Base-by-base conservation (phyloP, 352 stramenopile genomes). In the Globisporangium radiosum region DNA sequence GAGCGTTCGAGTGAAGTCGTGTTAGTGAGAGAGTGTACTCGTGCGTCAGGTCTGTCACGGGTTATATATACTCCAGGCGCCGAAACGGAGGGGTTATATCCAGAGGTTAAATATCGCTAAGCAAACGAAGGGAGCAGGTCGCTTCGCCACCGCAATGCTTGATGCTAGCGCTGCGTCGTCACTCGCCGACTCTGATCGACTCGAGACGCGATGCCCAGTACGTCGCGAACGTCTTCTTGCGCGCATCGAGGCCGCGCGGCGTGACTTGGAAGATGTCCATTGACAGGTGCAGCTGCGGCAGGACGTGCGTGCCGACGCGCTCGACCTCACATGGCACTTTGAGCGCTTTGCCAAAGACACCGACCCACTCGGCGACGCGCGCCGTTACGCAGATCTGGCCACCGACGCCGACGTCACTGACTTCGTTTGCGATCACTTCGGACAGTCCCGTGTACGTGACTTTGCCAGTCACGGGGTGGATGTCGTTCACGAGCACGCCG, bases 401-500 rank as follows among this genome's bases (percentile, higher is more conserved):
- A 43, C 77, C 77, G 11, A 63, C 63, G 25, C 77, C 71, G 10
- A 84, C 57, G 39, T 87, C 69, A 2, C 62, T 64, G 14, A 86
- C 68, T 54, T 85, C 75, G 52, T 70, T 76, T 4, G 75, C 75
- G 36, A 87, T 73, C n/a, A 85, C 65, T 44, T 87, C 75, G 6
- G 75, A 81, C n/a, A 82, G 43, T 5, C 73, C 75, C 0, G 70
- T 84, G 57, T 87, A 85, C 42, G 63, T 84, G 19, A 77, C 57
- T 52, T 82, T 82, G 19, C 70, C 68, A 4, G 71, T 85, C 17
- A 85, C 69, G 1, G 64, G 65, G 25, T 87, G 77, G 11, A 70
- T 69, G 54, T 70, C 64, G 43, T 71, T 73, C 50, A 87, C 65
- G n/a, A 87, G 65, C 13, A 71, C 61, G 43, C 73, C 71, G 52